Conservation (phyloP, 176 grass and related monocot species). For the Musa troglodytarum region DNA sequence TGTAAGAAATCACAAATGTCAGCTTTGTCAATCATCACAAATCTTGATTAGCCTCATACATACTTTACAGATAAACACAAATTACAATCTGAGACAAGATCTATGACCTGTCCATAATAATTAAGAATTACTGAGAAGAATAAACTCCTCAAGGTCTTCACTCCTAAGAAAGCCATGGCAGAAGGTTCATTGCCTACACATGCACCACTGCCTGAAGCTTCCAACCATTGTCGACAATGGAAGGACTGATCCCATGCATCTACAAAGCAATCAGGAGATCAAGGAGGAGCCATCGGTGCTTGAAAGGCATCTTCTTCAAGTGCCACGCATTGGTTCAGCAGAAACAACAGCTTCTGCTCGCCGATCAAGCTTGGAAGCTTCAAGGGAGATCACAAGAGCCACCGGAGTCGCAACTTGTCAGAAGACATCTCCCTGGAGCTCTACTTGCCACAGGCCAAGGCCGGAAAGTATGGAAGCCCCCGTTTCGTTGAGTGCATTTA, state of each 20-base stretch:
- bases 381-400: neutral
- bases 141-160: too few relatives aligned
- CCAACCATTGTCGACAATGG: neutral
- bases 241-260: neutral
- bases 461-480: neutral
- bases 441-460: neutral
- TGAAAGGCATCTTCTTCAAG: neutral
- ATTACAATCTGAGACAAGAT: too few relatives aligned
- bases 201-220: neutral
- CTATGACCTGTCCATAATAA: too few relatives aligned
- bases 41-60: too few relatives aligned
- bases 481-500: neutral
- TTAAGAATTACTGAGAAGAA: too few relatives aligned
- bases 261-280: neutral
- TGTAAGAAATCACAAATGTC: too few relatives aligned
- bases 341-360: neutral
- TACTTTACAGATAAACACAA: too few relatives aligned
- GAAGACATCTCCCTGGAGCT: neutral
- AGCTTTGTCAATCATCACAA: too few relatives aligned
- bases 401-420: neutral
- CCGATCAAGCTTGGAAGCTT: neutral
- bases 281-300: neutral
- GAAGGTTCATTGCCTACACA: too few relatives aligned
- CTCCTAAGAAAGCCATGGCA: too few relatives aligned
- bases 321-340: neutral